Percentiles rank a stretch among this genome's conserved stretches.
These are phyloP conservation scores for Pseudonectria foliicola DNA, from an alignment of 2,329 filamentous ascomycete genomes.

Conservation along the genomic window DNA sequence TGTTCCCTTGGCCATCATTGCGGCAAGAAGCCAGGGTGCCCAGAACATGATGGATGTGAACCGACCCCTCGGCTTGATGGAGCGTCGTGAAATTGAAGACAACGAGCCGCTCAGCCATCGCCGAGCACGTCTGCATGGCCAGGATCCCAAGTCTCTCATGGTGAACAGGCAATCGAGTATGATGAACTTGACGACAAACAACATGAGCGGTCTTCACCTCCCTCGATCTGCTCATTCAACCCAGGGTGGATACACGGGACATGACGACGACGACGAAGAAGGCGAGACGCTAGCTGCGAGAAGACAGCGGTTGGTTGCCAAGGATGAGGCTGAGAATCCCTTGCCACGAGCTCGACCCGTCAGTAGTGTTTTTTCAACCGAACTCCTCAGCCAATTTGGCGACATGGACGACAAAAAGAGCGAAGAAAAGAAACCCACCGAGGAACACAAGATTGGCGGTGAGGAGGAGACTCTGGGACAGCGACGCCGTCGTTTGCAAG, in stretches of 20 bases:
- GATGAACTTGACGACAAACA: constrained; percentile 32
- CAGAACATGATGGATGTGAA: constrained; percentile 48
- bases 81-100: constrained; percentile 79
- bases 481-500: constrained; percentile 65
- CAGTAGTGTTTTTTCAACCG: constrained; percentile 59
- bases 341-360: constrained; percentile 52
- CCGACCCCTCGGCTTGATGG: constrained; percentile 66
- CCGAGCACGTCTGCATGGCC: constrained; percentile 65
- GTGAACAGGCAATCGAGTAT: constrained; percentile 37
- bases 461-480: constrained; percentile 76
- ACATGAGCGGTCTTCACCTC: constrained; percentile 13
- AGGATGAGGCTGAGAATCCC: constrained; percentile 38
- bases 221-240: constrained; percentile 13
- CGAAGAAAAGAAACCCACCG: constrained; percentile 28
- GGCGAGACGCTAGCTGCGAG: constrained; percentile 61
- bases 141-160: constrained; percentile 38
- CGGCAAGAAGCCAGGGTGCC: constrained; percentile 49
- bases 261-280: constrained; percentile 51
- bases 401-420: constrained; percentile 38
- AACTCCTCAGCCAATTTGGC: constrained; percentile 60
- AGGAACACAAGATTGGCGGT: constrained; percentile 32
- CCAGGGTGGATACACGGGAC: constrained; percentile 30
- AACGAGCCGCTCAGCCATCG: constrained; percentile 80
- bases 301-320: constrained; percentile 55
- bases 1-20: constrained; percentile 77